Percentiles rank a stretch among this genome's conserved stretches.
These are phyloP conservation scores for Papiliotrema nemorosa DNA, from an alignment of 1,284 basidiomycete species.

Conservation along the genomic window DNA sequence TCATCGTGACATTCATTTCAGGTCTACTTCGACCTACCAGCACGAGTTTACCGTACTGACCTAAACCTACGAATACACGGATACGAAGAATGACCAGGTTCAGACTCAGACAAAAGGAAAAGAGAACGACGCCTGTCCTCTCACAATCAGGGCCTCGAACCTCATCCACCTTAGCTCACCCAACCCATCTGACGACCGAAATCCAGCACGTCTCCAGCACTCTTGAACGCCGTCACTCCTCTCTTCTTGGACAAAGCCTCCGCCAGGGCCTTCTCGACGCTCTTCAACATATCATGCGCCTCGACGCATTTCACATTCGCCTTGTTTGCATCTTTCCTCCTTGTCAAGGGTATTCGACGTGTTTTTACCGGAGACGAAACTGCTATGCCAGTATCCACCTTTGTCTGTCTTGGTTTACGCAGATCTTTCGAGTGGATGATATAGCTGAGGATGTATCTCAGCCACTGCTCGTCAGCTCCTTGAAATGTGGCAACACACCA, in stretches of 20 bases:
- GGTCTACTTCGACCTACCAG: too few species aligned
- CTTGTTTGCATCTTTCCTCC: background rate
- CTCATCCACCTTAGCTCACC: background rate
- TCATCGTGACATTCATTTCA: too few species aligned
- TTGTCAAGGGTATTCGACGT: constrained; percentile 3
- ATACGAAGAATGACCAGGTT: too few species aligned
- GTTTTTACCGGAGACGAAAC: background rate
- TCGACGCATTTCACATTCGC: background rate
- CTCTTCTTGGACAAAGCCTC: background rate
- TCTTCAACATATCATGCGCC: constrained; percentile 3
- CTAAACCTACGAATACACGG: too few species aligned
- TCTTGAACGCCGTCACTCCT: background rate
- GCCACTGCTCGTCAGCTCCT: constrained; percentile 32
- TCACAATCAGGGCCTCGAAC: too few species aligned
- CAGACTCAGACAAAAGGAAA: too few species aligned
- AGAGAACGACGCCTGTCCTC: too few species aligned
- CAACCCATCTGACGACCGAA: constrained; percentile 3
- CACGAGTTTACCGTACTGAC: too few species aligned
- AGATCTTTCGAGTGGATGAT: constrained; percentile 31
- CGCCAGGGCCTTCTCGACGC: background rate
- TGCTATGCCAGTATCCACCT: too few species aligned
- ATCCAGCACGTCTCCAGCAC: background rate
- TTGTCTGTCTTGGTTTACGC: constrained; percentile 20
- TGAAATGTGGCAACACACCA: constrained; percentile 58
- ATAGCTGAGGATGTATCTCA: constrained; percentile 36